Evolutionary conservation across 2,329 filamentous ascomycete genomes (phyloP).

Genomic region (Penicillium sp.): DNA sequence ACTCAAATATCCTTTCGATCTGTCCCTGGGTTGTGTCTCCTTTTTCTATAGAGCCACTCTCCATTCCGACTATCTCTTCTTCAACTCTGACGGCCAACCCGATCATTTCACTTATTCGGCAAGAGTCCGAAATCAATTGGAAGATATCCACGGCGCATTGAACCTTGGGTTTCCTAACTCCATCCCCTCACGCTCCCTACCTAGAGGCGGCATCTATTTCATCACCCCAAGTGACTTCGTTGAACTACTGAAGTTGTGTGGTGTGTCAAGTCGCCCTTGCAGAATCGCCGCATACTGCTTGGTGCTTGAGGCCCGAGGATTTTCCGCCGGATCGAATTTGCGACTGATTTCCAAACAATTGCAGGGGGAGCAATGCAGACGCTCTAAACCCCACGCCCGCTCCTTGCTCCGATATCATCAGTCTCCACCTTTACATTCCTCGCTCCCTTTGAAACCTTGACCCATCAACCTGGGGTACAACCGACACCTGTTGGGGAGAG

Average conservation of each 20-base stretch:
- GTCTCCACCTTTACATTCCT: conserved; percentile 24
- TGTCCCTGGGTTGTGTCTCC: conserved; percentile 8
- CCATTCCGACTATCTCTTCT: conserved; percentile 15
- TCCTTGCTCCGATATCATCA: conserved; percentile 21
- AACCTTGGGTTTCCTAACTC: neutral
- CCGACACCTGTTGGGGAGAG: conserved; percentile 9
- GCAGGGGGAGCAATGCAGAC: conserved; percentile 25
- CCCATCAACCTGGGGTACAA: conserved; percentile 25
- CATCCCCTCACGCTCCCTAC: neutral
- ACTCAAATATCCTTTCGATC: neutral
- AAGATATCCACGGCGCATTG: neutral
- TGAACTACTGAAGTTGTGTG: neutral
- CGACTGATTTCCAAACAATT: conserved; percentile 16
- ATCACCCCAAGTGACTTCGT: neutral
- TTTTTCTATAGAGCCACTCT: conserved; percentile 22
- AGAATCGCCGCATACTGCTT: conserved; percentile 17
- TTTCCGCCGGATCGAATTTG: conserved; percentile 15
- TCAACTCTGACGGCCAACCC: neutral
- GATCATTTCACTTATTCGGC: neutral
- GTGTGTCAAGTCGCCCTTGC: conserved; percentile 17
- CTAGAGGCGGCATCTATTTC: neutral
- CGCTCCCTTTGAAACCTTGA: conserved; percentile 24
- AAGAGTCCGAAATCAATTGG: neutral
- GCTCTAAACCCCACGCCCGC: conserved; percentile 18
- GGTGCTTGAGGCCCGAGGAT: conserved; percentile 7